Evolutionary conservation across 306 rosid species (phyloP).

Genomic region (Alnus glutinosa): DNA sequence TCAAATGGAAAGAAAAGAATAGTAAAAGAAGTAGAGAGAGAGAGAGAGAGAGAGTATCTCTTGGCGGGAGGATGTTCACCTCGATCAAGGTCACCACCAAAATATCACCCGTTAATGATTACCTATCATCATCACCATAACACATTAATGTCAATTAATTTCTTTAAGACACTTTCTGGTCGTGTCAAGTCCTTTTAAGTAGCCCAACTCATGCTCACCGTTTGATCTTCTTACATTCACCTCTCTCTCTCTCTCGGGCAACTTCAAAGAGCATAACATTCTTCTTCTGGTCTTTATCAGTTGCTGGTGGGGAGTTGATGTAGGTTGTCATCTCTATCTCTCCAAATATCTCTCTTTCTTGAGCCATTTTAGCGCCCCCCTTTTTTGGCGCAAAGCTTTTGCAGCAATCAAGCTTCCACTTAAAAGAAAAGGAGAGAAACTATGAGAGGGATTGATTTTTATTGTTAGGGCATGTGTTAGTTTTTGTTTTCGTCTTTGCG

Average conservation of each 20-base stretch:
- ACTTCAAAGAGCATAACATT: slow-evolving; percentile 30
- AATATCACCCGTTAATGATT: slow-evolving; percentile 37
- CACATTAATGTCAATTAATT: slow-evolving; percentile 10
- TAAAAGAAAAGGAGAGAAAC: slow-evolving; percentile 58
- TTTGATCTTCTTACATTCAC: slow-evolving; percentile 28
- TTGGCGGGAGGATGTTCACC: slow-evolving; percentile 16
- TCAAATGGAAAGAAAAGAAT: slow-evolving; percentile 3
- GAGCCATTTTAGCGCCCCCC: slow-evolving; percentile 72
- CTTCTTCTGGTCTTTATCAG: slow-evolving; percentile 59
- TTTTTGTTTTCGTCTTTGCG: slow-evolving; percentile 35
- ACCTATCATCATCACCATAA: slow-evolving; percentile 40
- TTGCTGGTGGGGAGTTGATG: slow-evolving; percentile 66
- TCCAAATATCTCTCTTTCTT: slow-evolving; percentile 24
- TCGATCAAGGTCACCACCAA: slow-evolving; percentile 32
- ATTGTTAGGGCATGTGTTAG: slow-evolving; percentile 58
- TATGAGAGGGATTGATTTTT: slow-evolving; percentile 41
- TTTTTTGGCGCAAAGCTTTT: slow-evolving; percentile 64
- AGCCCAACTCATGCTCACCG: slow-evolving; percentile 39
- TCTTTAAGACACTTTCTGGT: slow-evolving; percentile 14
- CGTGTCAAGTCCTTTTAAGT: slow-evolving; percentile 30
- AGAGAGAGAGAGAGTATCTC: slow-evolving; percentile 21
- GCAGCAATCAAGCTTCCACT: slow-evolving; percentile 80
- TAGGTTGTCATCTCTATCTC: slow-evolving; percentile 47
- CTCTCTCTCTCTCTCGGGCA: slow-evolving; percentile 30
- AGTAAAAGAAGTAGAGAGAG: background rate